These are phyloP conservation scores for Leishmania turanica DNA, from an alignment of 208 protist species.

Conservation along the genomic window DNA sequence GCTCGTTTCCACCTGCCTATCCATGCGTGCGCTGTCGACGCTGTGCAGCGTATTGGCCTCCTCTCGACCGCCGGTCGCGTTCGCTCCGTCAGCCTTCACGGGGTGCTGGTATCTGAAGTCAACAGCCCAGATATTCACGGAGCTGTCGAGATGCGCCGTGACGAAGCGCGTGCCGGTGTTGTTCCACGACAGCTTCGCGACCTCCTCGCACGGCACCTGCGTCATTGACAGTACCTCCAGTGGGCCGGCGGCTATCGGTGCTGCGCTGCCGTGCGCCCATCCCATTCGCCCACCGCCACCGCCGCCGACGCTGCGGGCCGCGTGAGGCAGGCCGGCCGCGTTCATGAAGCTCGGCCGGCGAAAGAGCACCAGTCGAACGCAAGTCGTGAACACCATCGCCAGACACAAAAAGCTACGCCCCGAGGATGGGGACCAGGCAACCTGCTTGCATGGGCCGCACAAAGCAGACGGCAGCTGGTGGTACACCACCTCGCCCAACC, in stretches of 20 bases:
- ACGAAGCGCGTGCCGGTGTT: slow-evolving; percentile 79
- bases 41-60: not conserved
- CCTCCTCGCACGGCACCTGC: slow-evolving; percentile 48
- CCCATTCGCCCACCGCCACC: not conserved
- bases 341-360: slow-evolving; percentile 48
- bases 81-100: not conserved
- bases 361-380: slow-evolving; percentile 68
- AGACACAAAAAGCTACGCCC: slow-evolving; percentile 83
- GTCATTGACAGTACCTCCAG: slow-evolving; percentile 53
- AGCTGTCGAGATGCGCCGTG: slow-evolving; percentile 77
- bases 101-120: slow-evolving; percentile 46
- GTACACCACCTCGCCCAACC: slow-evolving; percentile 38
- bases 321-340: slow-evolving; percentile 26
- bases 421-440: slow-evolving; percentile 73
- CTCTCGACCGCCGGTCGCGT: not conserved
- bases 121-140: slow-evolving; percentile 71
- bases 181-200: slow-evolving; percentile 83
- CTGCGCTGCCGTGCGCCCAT: not conserved
- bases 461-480: slow-evolving; percentile 7
- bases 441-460: slow-evolving; percentile 41
- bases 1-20: slow-evolving; percentile 8
- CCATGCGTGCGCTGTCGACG: not conserved
- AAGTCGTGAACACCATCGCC: slow-evolving; percentile 50
- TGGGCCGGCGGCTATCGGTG: not conserved
- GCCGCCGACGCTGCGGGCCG: not conserved